Percentiles rank a stretch among this genome's conserved stretches.
These are phyloP conservation scores for Ceratobasidium sp. DNA, from an alignment of 1,284 basidiomycete genomes.

Conservation along the genomic window DNA sequence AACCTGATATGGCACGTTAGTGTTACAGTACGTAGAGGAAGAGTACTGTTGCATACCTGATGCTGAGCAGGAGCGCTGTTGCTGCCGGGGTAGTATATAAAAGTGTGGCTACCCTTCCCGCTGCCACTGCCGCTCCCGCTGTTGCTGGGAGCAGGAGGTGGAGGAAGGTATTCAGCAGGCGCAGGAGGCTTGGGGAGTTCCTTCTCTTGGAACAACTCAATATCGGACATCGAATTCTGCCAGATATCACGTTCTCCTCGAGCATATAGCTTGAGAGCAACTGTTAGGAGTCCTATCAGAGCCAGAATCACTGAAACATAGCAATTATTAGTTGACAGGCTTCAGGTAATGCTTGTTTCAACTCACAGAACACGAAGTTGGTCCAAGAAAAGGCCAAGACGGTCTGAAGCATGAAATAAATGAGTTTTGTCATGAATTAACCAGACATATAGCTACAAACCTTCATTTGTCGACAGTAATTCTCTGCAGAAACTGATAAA, in stretches of 20 bases:
- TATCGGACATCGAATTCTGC: conserved; percentile 65
- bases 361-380: conserved; percentile 63
- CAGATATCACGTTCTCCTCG: conserved; percentile 64
- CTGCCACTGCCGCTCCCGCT: conserved; percentile 23
- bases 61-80: conserved; percentile 16
- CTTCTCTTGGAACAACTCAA: conserved; percentile 67
- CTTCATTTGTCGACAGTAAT: conserved; percentile 82
- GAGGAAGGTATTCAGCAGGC: not conserved
- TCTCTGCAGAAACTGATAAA: conserved; percentile 65
- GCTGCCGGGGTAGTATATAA: conserved; percentile 35
- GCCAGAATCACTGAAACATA: conserved; percentile 60
- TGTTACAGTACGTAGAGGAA: not conserved
- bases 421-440: not conserved
- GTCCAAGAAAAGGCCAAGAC: conserved; percentile 76
- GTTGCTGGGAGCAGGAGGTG: not conserved
- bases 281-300: conserved; percentile 61
- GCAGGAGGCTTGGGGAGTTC: not conserved
- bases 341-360: conserved; percentile 55
- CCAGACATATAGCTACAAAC: conserved; percentile 49
- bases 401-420: conserved; percentile 5
- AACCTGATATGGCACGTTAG: conserved; percentile 9
- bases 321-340: not conserved
- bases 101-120: conserved; percentile 25
- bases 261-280: conserved; percentile 62
- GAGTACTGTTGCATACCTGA: conserved; percentile 11